Evolutionary conservation across 2,329 filamentous ascomycete genomes (phyloP), one percentile per base, ranked within the genome.

Genomic region (Trichoderma lentiforme): DNA sequence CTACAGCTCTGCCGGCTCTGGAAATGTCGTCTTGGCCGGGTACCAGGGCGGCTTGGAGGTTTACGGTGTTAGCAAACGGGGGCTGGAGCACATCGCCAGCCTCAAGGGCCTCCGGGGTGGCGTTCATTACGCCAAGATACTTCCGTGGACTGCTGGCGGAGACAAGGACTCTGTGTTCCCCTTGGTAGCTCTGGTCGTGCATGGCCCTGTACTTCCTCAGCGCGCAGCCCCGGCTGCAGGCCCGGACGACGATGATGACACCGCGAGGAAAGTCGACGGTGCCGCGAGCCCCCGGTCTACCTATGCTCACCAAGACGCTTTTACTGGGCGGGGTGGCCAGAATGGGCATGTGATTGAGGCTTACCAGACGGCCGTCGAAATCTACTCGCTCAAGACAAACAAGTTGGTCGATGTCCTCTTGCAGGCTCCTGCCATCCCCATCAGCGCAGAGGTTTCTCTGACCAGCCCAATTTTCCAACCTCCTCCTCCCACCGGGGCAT

Each of bases 351-450:
- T 80, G 6, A 84, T 90, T 72, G 87, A 89, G 64, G 86, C 87
- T 61, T 97, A 95, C 77, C 94, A 97, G 81, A 98, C 95, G 0
- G 91, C 92, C 0, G 93, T 97, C 6, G 94, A 98, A 76, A 85
- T 98, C 0, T 97, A 95, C 81, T 98, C 95, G 1, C 83, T 98
- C 73, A 90, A 88, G 76, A 93, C 91, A n/a, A 91, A 90, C 76
- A 86, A 88, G 73, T 88, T 89, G 70, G 82, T 98, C 70, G 88
- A 91, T 30, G 92, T 93, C 0, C 84, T 98, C 9, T 90, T 97
- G 73, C 88, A 90, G 76, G 90, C 91, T 57, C 88, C 92, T 64
- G 85, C 89, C 78, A 84, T 89, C 69, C 83, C 89, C 61, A 81
- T 93, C 76, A 85, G 87, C 77, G 83, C 88, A 73, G 79, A 80